A percentile compares a stretch with the other conserved stretches of the same genome.
Conservation (phyloP, 2,329 filamentous ascomycete genomes). For the Apiospora saccharicola region DNA sequence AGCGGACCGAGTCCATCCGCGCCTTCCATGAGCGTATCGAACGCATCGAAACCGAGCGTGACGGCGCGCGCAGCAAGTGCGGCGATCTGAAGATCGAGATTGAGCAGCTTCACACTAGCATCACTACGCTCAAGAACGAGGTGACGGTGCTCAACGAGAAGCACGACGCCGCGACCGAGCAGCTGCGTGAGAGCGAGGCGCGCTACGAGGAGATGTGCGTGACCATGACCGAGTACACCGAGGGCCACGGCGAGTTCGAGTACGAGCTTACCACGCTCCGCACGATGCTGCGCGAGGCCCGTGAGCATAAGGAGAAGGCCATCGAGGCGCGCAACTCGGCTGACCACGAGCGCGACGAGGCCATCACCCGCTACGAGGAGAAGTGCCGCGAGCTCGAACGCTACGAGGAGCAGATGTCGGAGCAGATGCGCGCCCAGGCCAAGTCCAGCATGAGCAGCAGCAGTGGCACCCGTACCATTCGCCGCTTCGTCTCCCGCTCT, state of each 20-base stretch:
- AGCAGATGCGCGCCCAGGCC: slow-evolving; percentile 6
- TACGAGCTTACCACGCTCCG: slow-evolving; percentile 11
- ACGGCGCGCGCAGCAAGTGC: slow-evolving; percentile 15
- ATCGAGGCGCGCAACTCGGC: slow-evolving; percentile 19
- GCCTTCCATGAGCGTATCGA: slow-evolving; percentile 5
- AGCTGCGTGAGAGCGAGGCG: slow-evolving; percentile 16
- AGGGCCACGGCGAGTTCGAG: slow-evolving; percentile 17
- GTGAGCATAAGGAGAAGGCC: slow-evolving; percentile 22
- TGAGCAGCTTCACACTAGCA: slow-evolving; percentile 19
- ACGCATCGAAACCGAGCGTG: not conserved
- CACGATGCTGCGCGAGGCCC: slow-evolving; percentile 9
- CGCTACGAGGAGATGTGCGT: slow-evolving; percentile 21
- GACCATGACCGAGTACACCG: not conserved
- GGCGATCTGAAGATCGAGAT: slow-evolving; percentile 9
- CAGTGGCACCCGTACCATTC: not conserved
- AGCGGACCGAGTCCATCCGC: slow-evolving; percentile 1
- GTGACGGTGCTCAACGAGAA: not conserved
- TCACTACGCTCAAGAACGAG: not conserved
- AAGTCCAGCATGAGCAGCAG: not conserved
- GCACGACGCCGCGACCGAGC: slow-evolving; percentile 1
- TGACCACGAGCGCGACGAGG: slow-evolving; percentile 23
- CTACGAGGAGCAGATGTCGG: not conserved
- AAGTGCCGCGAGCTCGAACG: slow-evolving; percentile 21
- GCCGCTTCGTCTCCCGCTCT: not conserved
- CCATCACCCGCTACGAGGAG: slow-evolving; percentile 23